Conservation (phyloP, 2,329 filamentous ascomycete species). For the Mycosphaerella sp. region DNA sequence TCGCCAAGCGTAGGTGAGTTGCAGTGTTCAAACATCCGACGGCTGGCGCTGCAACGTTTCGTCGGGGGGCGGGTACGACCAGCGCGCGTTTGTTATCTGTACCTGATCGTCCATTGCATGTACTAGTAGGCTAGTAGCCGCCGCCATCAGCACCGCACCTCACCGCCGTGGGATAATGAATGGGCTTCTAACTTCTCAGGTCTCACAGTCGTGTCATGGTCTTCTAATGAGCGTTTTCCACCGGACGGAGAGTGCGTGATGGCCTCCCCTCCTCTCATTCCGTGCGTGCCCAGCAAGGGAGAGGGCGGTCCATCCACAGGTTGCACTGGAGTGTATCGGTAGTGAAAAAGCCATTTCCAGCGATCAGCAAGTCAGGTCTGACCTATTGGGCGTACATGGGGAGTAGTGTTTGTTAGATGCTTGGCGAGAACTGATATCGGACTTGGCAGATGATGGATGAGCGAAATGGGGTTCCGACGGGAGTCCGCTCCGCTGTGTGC, state of each 20-base stretch:
- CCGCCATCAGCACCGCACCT: background rate
- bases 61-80: background rate
- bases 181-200: no score
- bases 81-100: background rate
- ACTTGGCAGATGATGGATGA: background rate
- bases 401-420: background rate
- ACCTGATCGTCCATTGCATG: no score
- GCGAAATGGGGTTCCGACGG: background rate
- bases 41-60: conserved; percentile 3
- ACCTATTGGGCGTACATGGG: background rate
- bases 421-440: background rate
- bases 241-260: no score
- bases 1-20: conserved; percentile 14
- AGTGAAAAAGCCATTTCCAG: background rate
- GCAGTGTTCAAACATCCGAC: conserved; percentile 1
- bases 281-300: no score
- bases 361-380: conserved; percentile 4
- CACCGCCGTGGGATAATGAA: background rate
- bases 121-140: no score
- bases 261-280: no score
- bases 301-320: no score
- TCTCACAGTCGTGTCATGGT: background rate
- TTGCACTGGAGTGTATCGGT: no score
- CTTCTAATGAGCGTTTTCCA: background rate
- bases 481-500: conserved; percentile 1